A percentile compares a stretch with the other conserved stretches of the same genome.
Conservation (phyloP, 2,329 filamentous ascomycete species). For the Aspergillus udagawae region DNA sequence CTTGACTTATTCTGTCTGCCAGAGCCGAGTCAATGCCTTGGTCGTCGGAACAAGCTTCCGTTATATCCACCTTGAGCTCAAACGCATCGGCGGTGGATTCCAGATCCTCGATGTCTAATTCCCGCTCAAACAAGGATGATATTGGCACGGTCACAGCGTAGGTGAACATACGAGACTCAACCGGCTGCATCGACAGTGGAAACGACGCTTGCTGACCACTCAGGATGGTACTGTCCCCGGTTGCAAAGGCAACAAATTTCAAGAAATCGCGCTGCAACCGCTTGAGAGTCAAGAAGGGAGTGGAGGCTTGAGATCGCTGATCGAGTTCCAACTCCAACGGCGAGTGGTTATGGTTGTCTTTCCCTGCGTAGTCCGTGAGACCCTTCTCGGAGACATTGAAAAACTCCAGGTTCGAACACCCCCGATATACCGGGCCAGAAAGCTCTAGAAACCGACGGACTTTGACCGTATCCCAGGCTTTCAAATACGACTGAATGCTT, state of each 20-base stretch:
- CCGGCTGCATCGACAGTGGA: slow-evolving; percentile 58
- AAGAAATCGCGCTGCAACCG: slow-evolving; percentile 66
- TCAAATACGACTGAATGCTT: slow-evolving; percentile 62
- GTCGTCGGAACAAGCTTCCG: slow-evolving; percentile 24
- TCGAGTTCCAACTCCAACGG: slow-evolving; percentile 30
- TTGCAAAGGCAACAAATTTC: slow-evolving; percentile 62
- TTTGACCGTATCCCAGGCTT: slow-evolving; percentile 52
- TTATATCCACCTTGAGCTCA: slow-evolving; percentile 54
- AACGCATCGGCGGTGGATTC: slow-evolving; percentile 66
- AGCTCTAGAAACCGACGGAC: slow-evolving; percentile 56
- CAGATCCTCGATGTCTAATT: slow-evolving; percentile 60
- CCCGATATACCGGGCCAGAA: slow-evolving; percentile 52
- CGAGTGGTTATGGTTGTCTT: slow-evolving; percentile 22
- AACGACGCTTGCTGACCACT: slow-evolving; percentile 46
- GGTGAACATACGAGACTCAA: slow-evolving; percentile 61
- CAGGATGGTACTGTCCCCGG: slow-evolving; percentile 33
- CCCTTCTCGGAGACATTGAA: slow-evolving; percentile 65
- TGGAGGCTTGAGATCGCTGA: slow-evolving; percentile 39
- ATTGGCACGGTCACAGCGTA: slow-evolving; percentile 63
- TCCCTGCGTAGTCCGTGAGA: slow-evolving; percentile 20
- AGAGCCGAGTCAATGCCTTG: slow-evolving; percentile 31
- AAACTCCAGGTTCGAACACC: slow-evolving; percentile 71
- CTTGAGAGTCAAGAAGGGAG: slow-evolving; percentile 64
- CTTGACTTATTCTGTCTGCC: slow-evolving; percentile 53
- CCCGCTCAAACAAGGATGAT: slow-evolving; percentile 51